Conservation (phyloP, 2,329 filamentous ascomycete species). For the Colletotrichum lini region DNA sequence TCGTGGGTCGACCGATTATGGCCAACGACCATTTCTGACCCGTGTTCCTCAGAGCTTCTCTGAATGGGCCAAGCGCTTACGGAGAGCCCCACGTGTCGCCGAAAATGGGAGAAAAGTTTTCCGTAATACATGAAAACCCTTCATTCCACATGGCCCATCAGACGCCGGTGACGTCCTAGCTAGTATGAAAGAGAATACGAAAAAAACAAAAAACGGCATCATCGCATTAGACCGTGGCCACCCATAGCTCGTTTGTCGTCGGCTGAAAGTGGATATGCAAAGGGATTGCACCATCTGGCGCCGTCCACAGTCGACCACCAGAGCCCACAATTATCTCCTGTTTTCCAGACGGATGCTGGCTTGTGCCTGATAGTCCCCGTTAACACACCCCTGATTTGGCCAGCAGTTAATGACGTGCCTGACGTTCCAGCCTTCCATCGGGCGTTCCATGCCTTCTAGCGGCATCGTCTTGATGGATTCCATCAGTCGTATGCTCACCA, state of each 20-base stretch:
- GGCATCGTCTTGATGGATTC: constrained; percentile 36
- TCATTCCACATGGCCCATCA: neutral
- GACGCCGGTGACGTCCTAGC: constrained; percentile 1
- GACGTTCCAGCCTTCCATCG: constrained; percentile 36
- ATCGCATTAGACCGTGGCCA: constrained; percentile 20
- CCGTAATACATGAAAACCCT: constrained; percentile 8
- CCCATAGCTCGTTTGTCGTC: constrained; percentile 40
- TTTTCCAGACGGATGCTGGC: constrained; percentile 19
- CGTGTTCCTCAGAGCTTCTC: neutral
- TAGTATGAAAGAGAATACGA: too few relatives aligned
- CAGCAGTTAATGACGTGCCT: constrained; percentile 27
- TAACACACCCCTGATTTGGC: constrained; percentile 22
- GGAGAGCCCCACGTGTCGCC: constrained; percentile 9
- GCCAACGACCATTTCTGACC: neutral
- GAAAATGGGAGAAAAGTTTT: constrained; percentile 3
- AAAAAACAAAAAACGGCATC: neutral
- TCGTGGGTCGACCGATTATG: constrained; percentile 13
- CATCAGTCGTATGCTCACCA: constrained; percentile 42
- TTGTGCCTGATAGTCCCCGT: neutral
- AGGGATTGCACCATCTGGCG: constrained; percentile 27
- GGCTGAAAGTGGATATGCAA: constrained; percentile 40
- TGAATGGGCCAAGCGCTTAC: constrained; percentile 9
- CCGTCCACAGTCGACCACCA: neutral
- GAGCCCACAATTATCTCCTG: constrained; percentile 30
- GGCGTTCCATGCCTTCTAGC: constrained; percentile 36